Evolutionary conservation across 768 basidiomycete species (phyloP).

Genomic region (Pisolithus tinctorius): DNA sequence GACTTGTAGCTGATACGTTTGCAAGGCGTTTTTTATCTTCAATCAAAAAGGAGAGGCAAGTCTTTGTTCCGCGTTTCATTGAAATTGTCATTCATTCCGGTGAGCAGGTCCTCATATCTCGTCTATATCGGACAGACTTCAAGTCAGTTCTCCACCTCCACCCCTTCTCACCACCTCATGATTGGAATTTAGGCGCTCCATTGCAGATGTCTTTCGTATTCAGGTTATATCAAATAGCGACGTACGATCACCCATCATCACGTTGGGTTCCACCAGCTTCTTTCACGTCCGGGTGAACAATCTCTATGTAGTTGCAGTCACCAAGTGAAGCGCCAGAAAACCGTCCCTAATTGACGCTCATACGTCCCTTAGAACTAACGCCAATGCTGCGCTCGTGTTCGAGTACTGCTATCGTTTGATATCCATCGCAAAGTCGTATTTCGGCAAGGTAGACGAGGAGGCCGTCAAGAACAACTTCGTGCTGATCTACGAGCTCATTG

Average conservation of each 20-base stretch:
- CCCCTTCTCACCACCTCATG: conserved; percentile 1
- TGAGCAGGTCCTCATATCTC: conserved; percentile 83
- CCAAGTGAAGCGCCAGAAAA: conserved; percentile 58
- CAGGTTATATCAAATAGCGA: conserved; percentile 98
- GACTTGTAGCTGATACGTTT: background rate
- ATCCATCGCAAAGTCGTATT: conserved; percentile 90
- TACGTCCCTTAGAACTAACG: conserved; percentile 67
- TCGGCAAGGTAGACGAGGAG: conserved; percentile 97
- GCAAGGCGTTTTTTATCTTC: conserved; percentile 96
- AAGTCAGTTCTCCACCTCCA: conserved; percentile 52
- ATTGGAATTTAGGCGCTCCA: conserved; percentile 63
- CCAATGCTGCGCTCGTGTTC: conserved; percentile 95
- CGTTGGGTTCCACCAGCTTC: conserved; percentile 96
- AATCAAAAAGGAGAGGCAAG: conserved; percentile 97
- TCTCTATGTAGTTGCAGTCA: conserved; percentile 91
- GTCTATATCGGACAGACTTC: conserved; percentile 93
- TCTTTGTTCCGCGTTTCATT: background rate
- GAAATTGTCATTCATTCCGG: conserved; percentile 4
- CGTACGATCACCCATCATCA: conserved; percentile 94
- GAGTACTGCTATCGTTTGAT: conserved; percentile 98
- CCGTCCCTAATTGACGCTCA: background rate
- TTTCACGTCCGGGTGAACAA: conserved; percentile 97
- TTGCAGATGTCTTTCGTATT: conserved; percentile 96
- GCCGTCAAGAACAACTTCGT: conserved; percentile 99
- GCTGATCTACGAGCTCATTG: conserved; percentile 94